Conservation (phyloP, 176 grass and related monocot species). For the Aegilops umbellulata region DNA sequence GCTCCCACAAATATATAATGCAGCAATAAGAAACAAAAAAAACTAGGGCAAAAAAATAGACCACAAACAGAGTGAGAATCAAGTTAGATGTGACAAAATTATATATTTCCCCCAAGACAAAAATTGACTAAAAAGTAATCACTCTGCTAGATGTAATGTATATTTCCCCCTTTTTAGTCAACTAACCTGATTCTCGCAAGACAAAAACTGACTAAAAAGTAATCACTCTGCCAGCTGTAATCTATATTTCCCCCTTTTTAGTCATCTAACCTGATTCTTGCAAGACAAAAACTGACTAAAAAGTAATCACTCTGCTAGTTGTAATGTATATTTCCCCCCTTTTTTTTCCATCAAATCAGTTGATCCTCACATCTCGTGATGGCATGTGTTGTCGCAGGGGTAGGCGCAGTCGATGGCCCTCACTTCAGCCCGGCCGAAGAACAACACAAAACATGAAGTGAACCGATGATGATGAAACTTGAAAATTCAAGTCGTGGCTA, state of each 20-base stretch:
- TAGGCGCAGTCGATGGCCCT: too few species aligned
- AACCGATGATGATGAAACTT: background rate
- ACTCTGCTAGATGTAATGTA: background rate
- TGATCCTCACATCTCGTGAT: constrained; percentile 40
- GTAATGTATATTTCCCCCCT: background rate
- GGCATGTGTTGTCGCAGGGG: constrained; percentile 29
- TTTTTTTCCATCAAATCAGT: background rate
- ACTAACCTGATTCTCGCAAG: too few species aligned
- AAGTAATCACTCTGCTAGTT: background rate
- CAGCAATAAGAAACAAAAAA: too few species aligned
- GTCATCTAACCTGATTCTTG: too few species aligned
- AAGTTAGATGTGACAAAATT: too few species aligned
- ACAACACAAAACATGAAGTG: background rate
- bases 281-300: background rate
- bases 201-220: too few species aligned
- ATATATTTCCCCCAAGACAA: background rate
- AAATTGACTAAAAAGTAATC: background rate
- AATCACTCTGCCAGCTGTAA: too few species aligned
- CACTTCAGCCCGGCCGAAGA: background rate
- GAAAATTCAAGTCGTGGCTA: background rate
- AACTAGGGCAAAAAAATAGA: too few species aligned
- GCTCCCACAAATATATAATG: too few species aligned
- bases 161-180: background rate
- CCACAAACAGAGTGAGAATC: too few species aligned
- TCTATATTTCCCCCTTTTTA: background rate